Evolutionary conservation across 768 basidiomycete genomes (phyloP).

Genomic region (Boletus huronensis): DNA sequence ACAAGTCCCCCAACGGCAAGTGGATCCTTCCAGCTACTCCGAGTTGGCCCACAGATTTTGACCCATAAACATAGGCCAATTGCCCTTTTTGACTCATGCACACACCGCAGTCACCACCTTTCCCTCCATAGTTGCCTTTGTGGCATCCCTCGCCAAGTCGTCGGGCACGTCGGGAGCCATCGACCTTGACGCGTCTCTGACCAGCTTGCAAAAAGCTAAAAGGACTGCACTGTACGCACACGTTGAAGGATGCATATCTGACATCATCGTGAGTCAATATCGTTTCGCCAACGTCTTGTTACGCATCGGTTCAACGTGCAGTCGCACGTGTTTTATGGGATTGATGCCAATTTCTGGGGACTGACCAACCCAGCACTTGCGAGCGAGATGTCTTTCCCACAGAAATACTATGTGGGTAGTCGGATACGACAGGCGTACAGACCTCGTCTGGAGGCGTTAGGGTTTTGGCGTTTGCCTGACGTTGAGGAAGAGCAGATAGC

Average conservation of each 20-base stretch:
- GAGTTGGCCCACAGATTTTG: background rate
- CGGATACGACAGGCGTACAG: constrained; percentile 57
- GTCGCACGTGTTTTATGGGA: constrained; percentile 63
- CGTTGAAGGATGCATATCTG: constrained; percentile 61
- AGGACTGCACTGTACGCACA: constrained; percentile 63
- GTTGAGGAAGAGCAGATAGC: constrained; percentile 38
- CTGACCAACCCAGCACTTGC: constrained; percentile 55
- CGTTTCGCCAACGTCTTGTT: background rate
- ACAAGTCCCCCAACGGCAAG: constrained; percentile 71
- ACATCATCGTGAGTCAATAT: constrained; percentile 57
- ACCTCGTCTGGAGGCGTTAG: constrained; percentile 57
- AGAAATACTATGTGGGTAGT: constrained; percentile 68
- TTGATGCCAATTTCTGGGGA: constrained; percentile 57
- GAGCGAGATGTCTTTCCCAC: constrained; percentile 59
- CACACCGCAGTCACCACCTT: constrained; percentile 48
- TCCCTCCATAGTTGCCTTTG: constrained; percentile 62
- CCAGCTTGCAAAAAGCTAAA: constrained; percentile 47
- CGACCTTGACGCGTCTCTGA: constrained; percentile 50
- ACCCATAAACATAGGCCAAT: constrained; percentile 48
- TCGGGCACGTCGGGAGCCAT: constrained; percentile 28
- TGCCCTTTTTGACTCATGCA: constrained; percentile 68
- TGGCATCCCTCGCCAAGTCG: constrained; percentile 45
- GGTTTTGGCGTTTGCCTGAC: constrained; percentile 53
- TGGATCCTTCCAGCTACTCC: constrained; percentile 6
- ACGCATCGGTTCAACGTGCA: constrained; percentile 27